A percentile compares a stretch with the other conserved stretches of the same genome.
Evolutionary conservation across 768 basidiomycete genomes (phyloP).

Genomic region (Hygrophorus russula): DNA sequence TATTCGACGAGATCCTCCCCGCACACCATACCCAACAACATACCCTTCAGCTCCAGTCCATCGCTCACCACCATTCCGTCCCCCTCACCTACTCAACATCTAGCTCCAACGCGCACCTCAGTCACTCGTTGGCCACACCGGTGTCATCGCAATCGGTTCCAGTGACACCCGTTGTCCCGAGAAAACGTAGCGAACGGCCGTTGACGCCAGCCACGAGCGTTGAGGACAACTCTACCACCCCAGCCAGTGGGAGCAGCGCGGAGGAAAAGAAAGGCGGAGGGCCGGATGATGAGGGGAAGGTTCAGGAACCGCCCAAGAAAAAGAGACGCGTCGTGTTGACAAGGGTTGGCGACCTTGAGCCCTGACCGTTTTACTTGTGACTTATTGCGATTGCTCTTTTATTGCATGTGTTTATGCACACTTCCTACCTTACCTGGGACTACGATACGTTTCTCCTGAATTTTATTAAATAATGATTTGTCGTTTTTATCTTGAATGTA

Average conservation of each 20-base stretch:
- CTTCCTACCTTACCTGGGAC: neutral
- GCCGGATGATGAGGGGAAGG: conserved; percentile 14
- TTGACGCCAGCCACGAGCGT: conserved; percentile 39
- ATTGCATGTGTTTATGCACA: neutral
- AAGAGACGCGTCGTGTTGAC: conserved; percentile 75
- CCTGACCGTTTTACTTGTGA: conserved; percentile 8
- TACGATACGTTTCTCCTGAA: too few species aligned
- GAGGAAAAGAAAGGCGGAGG: neutral
- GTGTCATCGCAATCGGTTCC: conserved; percentile 23
- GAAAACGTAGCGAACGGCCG: conserved; percentile 33
- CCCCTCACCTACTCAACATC: conserved; percentile 35
- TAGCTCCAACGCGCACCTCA: conserved; percentile 12
- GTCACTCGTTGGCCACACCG: too few species aligned
- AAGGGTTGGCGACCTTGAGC: conserved; percentile 46
- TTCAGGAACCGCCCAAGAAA: conserved; percentile 57
- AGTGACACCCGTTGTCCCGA: conserved; percentile 15
- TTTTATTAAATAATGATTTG: too few species aligned
- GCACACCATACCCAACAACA: conserved; percentile 87
- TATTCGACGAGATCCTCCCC: conserved; percentile 90
- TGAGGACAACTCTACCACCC: conserved; percentile 21
- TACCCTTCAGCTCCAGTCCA: conserved; percentile 80
- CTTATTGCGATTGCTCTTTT: conserved; percentile 1
- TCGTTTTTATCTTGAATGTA: too few species aligned
- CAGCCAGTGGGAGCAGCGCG: neutral
- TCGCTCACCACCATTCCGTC: conserved; percentile 76